Evolutionary conservation across 768 basidiomycete genomes (phyloP), one percentile per base, ranked within the genome.

Genomic region (Paxillus ammoniavirescens): DNA sequence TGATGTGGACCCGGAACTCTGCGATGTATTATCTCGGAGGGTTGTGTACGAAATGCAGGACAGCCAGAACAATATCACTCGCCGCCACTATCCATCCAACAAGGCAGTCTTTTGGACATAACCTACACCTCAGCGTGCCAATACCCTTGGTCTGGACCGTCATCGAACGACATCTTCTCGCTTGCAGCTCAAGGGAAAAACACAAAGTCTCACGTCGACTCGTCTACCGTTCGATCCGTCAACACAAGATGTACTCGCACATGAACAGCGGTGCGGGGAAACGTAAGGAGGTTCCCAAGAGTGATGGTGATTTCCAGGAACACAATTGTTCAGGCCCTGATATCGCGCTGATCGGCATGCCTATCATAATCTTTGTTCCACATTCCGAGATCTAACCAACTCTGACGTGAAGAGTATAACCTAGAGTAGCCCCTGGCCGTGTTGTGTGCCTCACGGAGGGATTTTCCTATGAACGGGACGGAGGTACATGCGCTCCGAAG

Each of bases 401-500:
- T 31, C 4, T 35, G 35, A 35, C 35, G 35, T 35, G 12, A 12
- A 35, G 35, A 14, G 35, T 31, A 31, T 31, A 31, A 31, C 31
- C 31, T 31, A 10, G 31, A 31, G 31, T n/a, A 12, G 26, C 50
- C 50, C 44, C 42, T 28, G 44, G 46, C n/a, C 35, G 12, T 5
- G 26, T 31, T 52, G 21, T 17, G 50, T 52, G 46, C 50, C 50
- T 52, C 46, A 30, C 46, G 47, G 47, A 49, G 36, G n/a, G 50
- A 12, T 28, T 35, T 35, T 51, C 31, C 44, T 8, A 44, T 48
- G 18, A 49, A 35, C 46, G 50, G 50, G 33, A 26, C 5, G 43
- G 28, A 36, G 2, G 13, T 6, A 47, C 42, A 31, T 51, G 50
- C 45, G 30, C 21, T 47, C 4, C 2, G 31, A 41, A 41, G 43